Evolutionary conservation across 2,329 filamentous ascomycete genomes (phyloP), one percentile per base, ranked within the genome.

Genomic region (Phaeosphaeriaceae sp.): DNA sequence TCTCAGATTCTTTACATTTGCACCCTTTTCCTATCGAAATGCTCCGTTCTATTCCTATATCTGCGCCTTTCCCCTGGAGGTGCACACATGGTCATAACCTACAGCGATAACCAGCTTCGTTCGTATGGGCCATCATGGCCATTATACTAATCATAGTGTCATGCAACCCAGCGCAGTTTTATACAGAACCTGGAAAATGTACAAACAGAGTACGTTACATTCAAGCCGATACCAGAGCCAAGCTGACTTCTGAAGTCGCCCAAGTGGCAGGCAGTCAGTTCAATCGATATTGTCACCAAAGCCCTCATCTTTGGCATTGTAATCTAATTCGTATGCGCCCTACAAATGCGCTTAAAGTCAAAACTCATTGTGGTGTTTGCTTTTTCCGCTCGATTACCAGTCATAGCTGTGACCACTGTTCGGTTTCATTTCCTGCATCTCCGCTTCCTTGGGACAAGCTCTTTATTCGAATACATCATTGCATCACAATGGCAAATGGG

Each of bases 401-500:
- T 68, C 4, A 64, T 72, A 13, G 54, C 55, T 17, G 60, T 64
- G 26, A 54, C 64, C 7, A 56, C 56, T 12, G 44, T 63, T 2
- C 65, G 69, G 29, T 56, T 70, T 12, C 43, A 64, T 44, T 70
- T 65, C 48, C 51, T 71, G 6, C 54, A 52, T 21, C 20, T 55
- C 12, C 56, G 56, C 8, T 42, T 68, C 46, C 7, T 36, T 41
- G 48, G 55, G 33, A 39, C 32, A 5, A 54, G 55, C 40, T 48
- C 56, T 12, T 60, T 60, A 3, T 65, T 67, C 38, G 65, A 63
- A 39, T 65, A 66, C 12, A 18, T 66, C n/a, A 58, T 72, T 2
- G 59, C 61, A 7, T 68, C 64, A 18, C 66, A 71, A 35, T 71
- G 66, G 62, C 65, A 72, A n/a, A 64, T 71, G 50, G 61, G 66